Conservation (phyloP, 331 rosid genomes). For the Ulmus americana region DNA sequence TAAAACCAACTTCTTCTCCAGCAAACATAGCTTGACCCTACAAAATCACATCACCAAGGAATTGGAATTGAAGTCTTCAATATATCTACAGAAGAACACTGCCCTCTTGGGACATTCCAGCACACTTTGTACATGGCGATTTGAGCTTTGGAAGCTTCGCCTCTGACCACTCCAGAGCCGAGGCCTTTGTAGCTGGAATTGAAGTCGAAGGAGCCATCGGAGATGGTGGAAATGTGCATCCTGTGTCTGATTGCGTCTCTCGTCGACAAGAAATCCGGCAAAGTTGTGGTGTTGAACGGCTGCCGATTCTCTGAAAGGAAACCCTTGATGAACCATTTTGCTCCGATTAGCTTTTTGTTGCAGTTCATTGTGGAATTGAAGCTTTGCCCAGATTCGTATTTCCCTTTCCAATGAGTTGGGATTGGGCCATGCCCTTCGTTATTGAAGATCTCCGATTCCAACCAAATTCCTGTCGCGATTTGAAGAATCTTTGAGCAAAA, state of each 20-base stretch:
- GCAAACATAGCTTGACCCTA: slow-evolving; percentile 31
- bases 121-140: slow-evolving; percentile 36
- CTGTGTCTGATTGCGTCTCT: slow-evolving; percentile 31
- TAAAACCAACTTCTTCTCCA: slow-evolving; percentile 21
- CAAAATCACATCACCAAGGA: slow-evolving; percentile 40
- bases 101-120: slow-evolving; percentile 16
- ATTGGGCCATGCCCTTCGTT: slow-evolving; percentile 32
- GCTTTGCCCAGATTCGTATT: slow-evolving; percentile 28
- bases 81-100: slow-evolving; percentile 27
- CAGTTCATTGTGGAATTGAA: slow-evolving; percentile 26
- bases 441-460: slow-evolving; percentile 24
- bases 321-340: slow-evolving; percentile 35
- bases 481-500: neutral
- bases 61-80: slow-evolving; percentile 32
- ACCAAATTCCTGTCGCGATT: slow-evolving; percentile 27
- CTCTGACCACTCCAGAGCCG: slow-evolving; percentile 26
- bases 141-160: slow-evolving; percentile 34
- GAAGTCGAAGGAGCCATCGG: slow-evolving; percentile 24
- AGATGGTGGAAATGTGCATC: slow-evolving; percentile 31
- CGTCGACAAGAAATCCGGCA: slow-evolving; percentile 25
- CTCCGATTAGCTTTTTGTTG: slow-evolving; percentile 37
- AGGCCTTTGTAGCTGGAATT: slow-evolving; percentile 33
- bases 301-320: slow-evolving; percentile 30
- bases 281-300: slow-evolving; percentile 16
- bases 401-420: slow-evolving; percentile 32